Evolutionary conservation across 306 rosid genomes (phyloP).

Genomic region (Cucumis melo): DNA sequence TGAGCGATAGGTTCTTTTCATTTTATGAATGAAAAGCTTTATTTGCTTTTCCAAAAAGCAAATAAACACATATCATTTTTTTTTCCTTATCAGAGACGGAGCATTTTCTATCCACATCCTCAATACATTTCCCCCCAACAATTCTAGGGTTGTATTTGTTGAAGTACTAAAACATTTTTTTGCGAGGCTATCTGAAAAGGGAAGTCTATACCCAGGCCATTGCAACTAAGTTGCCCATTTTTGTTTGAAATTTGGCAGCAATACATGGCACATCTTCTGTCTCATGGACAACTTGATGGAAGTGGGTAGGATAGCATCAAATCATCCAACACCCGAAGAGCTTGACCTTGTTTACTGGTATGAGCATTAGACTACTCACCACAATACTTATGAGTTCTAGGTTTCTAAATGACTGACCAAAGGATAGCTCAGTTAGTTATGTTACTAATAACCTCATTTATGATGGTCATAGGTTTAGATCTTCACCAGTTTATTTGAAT

Average conservation of each 20-base stretch:
- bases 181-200: not conserved
- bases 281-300: conserved; percentile 82
- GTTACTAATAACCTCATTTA: not conserved
- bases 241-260: conserved; percentile 36
- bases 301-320: conserved; percentile 27
- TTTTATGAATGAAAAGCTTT: too few relatives aligned
- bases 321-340: not conserved
- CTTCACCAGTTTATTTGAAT: not conserved
- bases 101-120: not conserved
- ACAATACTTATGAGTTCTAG: not conserved
- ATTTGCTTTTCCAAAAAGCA: too few relatives aligned
- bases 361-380: not conserved
- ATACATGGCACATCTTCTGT: conserved; percentile 90
- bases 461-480: not conserved
- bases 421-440: not conserved
- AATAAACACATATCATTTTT: not conserved
- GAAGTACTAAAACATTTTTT: not conserved
- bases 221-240: not conserved
- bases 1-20: too few relatives aligned
- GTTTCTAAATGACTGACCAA: not conserved
- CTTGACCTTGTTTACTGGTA: not conserved
- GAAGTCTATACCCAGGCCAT: not conserved
- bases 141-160: not conserved
- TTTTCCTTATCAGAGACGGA: not conserved
- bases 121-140: not conserved